Evolutionary conservation across 2,329 filamentous ascomycete genomes (phyloP).

Genomic region (Stagonosporopsis rhizophila): DNA sequence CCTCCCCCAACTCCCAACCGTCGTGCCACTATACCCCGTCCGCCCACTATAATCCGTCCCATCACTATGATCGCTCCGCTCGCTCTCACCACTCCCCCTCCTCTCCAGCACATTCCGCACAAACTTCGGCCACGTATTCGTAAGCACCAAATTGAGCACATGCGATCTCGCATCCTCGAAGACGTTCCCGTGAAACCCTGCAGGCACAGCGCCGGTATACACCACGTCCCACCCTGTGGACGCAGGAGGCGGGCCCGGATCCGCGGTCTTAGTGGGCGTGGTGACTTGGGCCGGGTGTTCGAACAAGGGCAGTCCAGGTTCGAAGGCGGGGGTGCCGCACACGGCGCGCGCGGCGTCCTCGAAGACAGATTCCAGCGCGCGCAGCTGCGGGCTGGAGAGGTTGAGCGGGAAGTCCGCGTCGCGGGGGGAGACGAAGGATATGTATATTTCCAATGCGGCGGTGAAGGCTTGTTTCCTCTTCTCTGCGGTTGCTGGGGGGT

Average conservation of each 20-base stretch:
- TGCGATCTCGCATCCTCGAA: slow-evolving; percentile 20
- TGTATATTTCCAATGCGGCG: slow-evolving; percentile 20
- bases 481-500: neutral
- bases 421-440: slow-evolving; percentile 19
- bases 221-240: no score
- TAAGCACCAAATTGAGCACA: slow-evolving; percentile 21
- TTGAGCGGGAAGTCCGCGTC: slow-evolving; percentile 27
- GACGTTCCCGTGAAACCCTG: slow-evolving; percentile 5
- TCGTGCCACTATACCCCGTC: slow-evolving; percentile 2
- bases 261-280: no score
- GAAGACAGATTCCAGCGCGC: slow-evolving; percentile 17
- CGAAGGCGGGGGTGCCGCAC: slow-evolving; percentile 6
- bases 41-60: neutral
- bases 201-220: slow-evolving; percentile 3
- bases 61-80: slow-evolving; percentile 12
- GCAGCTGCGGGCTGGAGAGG: slow-evolving; percentile 17
- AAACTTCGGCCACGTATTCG: slow-evolving; percentile 30
- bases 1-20: neutral
- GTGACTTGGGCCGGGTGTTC: no score
- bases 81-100: slow-evolving; percentile 9
- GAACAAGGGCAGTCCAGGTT: slow-evolving; percentile 15
- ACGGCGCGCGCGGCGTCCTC: slow-evolving; percentile 10
- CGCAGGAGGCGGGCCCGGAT: no score
- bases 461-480: slow-evolving; percentile 11
- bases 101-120: slow-evolving; percentile 17